Percentiles rank a stretch among this genome's conserved stretches.
Conservation (phyloP, 306 rosid species). For the Quercus variabilis region DNA sequence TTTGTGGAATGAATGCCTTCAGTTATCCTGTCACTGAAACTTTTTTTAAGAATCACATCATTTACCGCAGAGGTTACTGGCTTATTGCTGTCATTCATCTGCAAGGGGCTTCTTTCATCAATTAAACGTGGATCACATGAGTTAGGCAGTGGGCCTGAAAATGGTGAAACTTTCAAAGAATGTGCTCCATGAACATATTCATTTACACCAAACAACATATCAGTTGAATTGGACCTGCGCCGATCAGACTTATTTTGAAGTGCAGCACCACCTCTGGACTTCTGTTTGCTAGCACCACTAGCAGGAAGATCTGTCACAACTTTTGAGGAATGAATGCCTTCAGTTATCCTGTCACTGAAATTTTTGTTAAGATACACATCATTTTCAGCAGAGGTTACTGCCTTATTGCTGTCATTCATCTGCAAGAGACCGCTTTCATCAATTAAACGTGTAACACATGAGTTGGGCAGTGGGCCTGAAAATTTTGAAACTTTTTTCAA, state of each 20-base stretch:
- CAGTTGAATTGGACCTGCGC: conserved; percentile 32
- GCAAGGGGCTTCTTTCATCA: no score
- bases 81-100: no score
- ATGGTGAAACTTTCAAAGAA: conserved; percentile 34
- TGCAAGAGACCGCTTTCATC: no score
- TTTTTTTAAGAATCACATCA: conserved; percentile 15
- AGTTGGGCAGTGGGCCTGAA: conserved; percentile 27
- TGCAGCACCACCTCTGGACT: conserved; percentile 31
- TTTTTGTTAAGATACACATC: conserved; percentile 16
- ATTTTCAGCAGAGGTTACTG: no score
- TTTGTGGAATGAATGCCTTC: conserved; percentile 21
- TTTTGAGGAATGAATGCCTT: conserved; percentile 19
- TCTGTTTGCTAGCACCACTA: conserved; percentile 40
- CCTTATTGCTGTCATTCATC: no score
- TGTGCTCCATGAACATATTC: conserved; percentile 41
- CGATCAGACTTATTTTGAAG: conserved; percentile 33
- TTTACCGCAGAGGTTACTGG: no score
- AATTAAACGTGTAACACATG: not conserved
- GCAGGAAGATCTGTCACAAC: conserved; percentile 26
- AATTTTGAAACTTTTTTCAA: conserved; percentile 32
- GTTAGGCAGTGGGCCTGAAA: conserved; percentile 28
- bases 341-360: conserved; percentile 22
- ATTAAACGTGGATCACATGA: conserved; percentile 4
- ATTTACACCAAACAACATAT: conserved; percentile 37
- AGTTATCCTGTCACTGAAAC: conserved; percentile 19